Conservation (phyloP, 2,329 filamentous ascomycete species). For the Coleophoma crateriformis region DNA sequence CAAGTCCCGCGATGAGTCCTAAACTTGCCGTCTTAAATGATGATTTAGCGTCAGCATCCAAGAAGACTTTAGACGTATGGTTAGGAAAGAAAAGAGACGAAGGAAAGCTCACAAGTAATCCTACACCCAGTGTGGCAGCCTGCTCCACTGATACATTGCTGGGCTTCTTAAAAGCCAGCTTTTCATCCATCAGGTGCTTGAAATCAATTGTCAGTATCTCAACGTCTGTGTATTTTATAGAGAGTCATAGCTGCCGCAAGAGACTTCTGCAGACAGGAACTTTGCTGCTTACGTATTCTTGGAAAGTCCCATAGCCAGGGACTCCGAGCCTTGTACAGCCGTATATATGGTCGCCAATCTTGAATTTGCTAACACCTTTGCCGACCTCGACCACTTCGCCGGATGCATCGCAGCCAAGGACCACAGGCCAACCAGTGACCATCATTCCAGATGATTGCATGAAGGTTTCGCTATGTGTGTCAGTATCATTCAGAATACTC, state of each 20-base stretch:
- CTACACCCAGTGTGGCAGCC: constrained; percentile 30
- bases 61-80: not conserved
- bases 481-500: no score
- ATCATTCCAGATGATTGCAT: constrained; percentile 29
- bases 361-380: constrained; percentile 23
- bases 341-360: constrained; percentile 29
- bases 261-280: no score
- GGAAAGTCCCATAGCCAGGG: constrained; percentile 29
- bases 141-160: constrained; percentile 22
- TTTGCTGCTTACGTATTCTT: constrained; percentile 23
- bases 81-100: not conserved
- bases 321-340: constrained; percentile 29
- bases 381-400: constrained; percentile 28
- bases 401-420: constrained; percentile 32
- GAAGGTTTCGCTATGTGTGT: constrained; percentile 21
- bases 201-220: constrained; percentile 5
- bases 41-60: not conserved
- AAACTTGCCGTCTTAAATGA: constrained; percentile 26
- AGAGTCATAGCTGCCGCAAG: no score
- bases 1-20: constrained; percentile 22
- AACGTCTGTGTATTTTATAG: not conserved
- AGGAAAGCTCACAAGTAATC: constrained; percentile 23
- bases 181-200: constrained; percentile 29
- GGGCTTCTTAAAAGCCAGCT: constrained; percentile 26
- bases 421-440: constrained; percentile 27